A percentile compares a stretch with the other conserved stretches of the same genome.
These are phyloP conservation scores for Clarireedia sp. DNA, from an alignment of 2,329 filamentous ascomycete genomes.

Conservation along the genomic window DNA sequence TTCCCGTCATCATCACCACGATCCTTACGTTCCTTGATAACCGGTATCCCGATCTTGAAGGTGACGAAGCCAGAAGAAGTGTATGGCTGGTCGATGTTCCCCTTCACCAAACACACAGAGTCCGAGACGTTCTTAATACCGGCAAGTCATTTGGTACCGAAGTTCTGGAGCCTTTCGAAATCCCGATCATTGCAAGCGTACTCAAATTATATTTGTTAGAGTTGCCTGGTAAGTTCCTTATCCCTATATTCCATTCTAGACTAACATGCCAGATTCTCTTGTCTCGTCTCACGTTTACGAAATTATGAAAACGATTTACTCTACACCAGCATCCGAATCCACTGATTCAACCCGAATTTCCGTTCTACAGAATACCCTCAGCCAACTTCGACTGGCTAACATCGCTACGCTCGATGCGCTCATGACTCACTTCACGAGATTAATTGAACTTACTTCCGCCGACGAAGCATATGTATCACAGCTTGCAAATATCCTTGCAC, in stretches of 20 bases:
- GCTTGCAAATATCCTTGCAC: conserved; percentile 67
- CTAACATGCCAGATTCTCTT: conserved; percentile 65
- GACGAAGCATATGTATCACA: conserved; percentile 76
- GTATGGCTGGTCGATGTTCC: conserved; percentile 96
- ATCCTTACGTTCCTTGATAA: conserved; percentile 93
- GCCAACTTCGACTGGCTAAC: conserved; percentile 88
- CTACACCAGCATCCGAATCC: conserved; percentile 67
- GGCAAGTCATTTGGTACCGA: conserved; percentile 72
- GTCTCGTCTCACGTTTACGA: conserved; percentile 98
- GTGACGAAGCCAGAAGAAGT: conserved; percentile 81
- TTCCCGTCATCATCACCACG: conserved; percentile 84
- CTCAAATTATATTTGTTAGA: conserved; percentile 93
- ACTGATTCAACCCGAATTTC: conserved; percentile 74
- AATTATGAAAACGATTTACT: conserved; percentile 96
- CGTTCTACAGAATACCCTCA: conserved; percentile 90
- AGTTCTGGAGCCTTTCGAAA: conserved; percentile 77
- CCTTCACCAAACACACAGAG: conserved; percentile 72
- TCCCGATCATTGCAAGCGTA: conserved; percentile 86
- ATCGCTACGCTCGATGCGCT: conserved; percentile 98
- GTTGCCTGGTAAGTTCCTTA: conserved; percentile 65
- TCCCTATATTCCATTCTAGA: not conserved
- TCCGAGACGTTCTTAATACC: conserved; percentile 77
- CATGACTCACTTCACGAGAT: conserved; percentile 93
- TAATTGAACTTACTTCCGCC: conserved; percentile 94
- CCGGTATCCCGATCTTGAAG: conserved; percentile 94